Evolutionary conservation across 306 rosid genomes (phyloP).

Genomic region (Prosopis cineraria): DNA sequence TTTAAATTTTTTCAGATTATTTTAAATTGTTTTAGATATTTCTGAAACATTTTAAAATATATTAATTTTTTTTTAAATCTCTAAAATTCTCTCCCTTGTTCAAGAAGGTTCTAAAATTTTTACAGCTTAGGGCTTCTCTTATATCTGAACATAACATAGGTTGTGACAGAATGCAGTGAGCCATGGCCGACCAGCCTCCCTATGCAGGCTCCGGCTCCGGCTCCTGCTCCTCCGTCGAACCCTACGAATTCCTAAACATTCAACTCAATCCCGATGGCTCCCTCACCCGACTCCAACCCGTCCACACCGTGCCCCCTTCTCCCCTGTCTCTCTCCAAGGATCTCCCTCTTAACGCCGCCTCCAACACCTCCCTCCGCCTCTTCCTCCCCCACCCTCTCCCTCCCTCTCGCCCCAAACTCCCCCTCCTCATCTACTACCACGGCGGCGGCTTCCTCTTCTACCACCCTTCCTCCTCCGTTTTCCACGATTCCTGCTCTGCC

Average conservation of each 20-base stretch:
- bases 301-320: slow-evolving; percentile 40
- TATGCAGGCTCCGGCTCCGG: too few relatives aligned
- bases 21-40: too few relatives aligned
- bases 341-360: slow-evolving; percentile 49
- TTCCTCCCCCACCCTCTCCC: slow-evolving; percentile 58
- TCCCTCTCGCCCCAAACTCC: slow-evolving; percentile 35
- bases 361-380: slow-evolving; percentile 63
- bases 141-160: too few relatives aligned
- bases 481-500: slow-evolving; percentile 49
- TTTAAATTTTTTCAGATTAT: too few relatives aligned
- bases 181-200: slow-evolving; percentile 1
- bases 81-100: too few relatives aligned
- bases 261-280: slow-evolving; percentile 68
- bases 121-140: too few relatives aligned
- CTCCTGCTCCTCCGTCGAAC: slow-evolving; percentile 39
- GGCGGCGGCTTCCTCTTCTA: slow-evolving; percentile 86
- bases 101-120: too few relatives aligned
- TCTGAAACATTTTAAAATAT: too few relatives aligned
- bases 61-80: too few relatives aligned
- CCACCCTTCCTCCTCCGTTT: slow-evolving; percentile 51
- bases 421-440: slow-evolving; percentile 56
- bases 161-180: too few relatives aligned
- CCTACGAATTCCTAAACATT: slow-evolving; percentile 49
- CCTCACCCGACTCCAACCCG: slow-evolving; percentile 40
- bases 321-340: slow-evolving; percentile 54